These are phyloP conservation scores for Spathaspora girioi DNA, from an alignment of 805 yeast genomes.

Conservation along the genomic window DNA sequence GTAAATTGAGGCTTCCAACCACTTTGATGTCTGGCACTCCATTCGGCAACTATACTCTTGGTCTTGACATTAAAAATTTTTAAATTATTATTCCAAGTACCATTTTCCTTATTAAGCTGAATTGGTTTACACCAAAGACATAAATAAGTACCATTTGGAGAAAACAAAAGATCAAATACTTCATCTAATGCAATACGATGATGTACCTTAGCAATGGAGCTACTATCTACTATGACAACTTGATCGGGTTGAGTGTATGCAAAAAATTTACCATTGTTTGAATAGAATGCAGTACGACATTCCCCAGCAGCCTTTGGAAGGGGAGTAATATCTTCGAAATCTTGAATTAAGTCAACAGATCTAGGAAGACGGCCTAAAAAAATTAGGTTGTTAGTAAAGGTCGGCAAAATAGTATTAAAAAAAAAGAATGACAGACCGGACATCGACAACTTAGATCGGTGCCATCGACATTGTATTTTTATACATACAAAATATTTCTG, in stretches of 20 bases:
- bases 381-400: slow-evolving; percentile 12
- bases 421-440: neutral
- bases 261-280: slow-evolving; percentile 63
- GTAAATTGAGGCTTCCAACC: slow-evolving; percentile 95
- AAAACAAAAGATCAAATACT: slow-evolving; percentile 77
- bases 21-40: slow-evolving; percentile 75
- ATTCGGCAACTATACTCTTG: slow-evolving; percentile 51
- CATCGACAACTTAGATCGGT: neutral
- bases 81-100: slow-evolving; percentile 77
- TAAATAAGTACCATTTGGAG: slow-evolving; percentile 81
- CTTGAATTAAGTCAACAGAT: slow-evolving; percentile 48
- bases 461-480: slow-evolving; percentile 1
- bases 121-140: slow-evolving; percentile 89
- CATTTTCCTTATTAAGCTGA: slow-evolving; percentile 58
- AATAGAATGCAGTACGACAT: slow-evolving; percentile 62
- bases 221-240: slow-evolving; percentile 60
- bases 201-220: slow-evolving; percentile 32
- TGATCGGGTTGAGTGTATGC: slow-evolving; percentile 68
- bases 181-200: slow-evolving; percentile 55
- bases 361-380: slow-evolving; percentile 53
- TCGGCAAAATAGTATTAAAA: neutral
- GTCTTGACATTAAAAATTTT: slow-evolving; percentile 61
- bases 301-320: slow-evolving; percentile 39
- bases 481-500: slow-evolving; percentile 38
- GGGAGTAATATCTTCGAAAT: slow-evolving; percentile 33